Percentiles rank a stretch among this genome's conserved stretches.
Conservation (phyloP, 2,329 filamentous ascomycete species). For the Hypoxylon sp. region DNA sequence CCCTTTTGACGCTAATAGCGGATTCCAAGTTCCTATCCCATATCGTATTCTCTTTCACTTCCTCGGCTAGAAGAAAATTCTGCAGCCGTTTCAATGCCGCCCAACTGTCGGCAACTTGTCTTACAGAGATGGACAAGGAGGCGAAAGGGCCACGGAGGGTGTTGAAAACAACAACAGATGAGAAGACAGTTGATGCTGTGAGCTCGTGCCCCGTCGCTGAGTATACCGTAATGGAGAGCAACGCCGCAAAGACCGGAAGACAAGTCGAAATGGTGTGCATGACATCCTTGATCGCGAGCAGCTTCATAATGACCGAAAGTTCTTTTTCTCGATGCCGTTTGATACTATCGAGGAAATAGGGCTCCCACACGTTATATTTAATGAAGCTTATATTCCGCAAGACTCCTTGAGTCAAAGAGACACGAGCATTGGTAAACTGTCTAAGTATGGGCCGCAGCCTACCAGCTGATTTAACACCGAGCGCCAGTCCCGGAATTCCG, state of each 20-base stretch:
- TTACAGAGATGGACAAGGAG: conserved; percentile 83
- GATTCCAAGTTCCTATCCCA: conserved; percentile 69
- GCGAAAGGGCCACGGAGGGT: conserved; percentile 88
- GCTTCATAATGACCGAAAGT: conserved; percentile 80
- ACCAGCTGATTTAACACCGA: conserved; percentile 79
- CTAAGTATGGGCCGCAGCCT: conserved; percentile 78
- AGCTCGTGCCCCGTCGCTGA: conserved; percentile 74
- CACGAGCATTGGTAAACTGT: conserved; percentile 91
- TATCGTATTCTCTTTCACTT: conserved; percentile 77
- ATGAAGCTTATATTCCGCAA: conserved; percentile 89
- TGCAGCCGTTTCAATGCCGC: conserved; percentile 85
- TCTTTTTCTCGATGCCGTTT: conserved; percentile 79
- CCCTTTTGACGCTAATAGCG: conserved; percentile 77
- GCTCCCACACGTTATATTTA: conserved; percentile 95
- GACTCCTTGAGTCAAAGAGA: conserved; percentile 90
- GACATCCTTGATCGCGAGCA: conserved; percentile 83
- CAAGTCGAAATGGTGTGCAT: conserved; percentile 85
- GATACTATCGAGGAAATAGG: conserved; percentile 81
- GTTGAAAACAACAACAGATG: conserved; percentile 92
- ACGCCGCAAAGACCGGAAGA: conserved; percentile 90
- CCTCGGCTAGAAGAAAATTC: conserved; percentile 87
- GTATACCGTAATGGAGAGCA: conserved; percentile 90
- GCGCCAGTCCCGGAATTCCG: conserved; percentile 69
- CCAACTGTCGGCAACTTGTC: conserved; percentile 83
- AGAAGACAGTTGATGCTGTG: conserved; percentile 85